phyloP scores from a whole-genome alignment of 108 stramenopile genomes.

The Conticribra guillardii region DNA sequence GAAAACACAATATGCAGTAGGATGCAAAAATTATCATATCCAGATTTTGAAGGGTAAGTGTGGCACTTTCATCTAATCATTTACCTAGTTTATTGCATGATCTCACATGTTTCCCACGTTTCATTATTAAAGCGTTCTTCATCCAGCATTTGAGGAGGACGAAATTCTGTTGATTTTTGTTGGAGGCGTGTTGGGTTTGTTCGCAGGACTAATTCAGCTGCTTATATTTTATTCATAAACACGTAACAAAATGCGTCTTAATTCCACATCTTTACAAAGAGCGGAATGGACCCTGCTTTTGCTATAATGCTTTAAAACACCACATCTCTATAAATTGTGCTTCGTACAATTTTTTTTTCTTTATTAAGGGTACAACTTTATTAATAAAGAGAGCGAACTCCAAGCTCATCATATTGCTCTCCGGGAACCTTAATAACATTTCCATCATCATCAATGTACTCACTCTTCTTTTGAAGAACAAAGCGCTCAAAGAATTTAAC shows the following conservation, averaged over 20 bases:
- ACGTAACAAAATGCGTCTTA: background rate
- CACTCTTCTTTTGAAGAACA: constrained; percentile 85
- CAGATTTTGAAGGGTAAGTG: constrained; percentile 81
- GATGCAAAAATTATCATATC: constrained; percentile 72
- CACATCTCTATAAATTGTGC: too few relatives aligned
- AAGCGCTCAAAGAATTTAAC: constrained; percentile 91
- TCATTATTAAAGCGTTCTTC: constrained; percentile 58
- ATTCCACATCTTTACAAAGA: too few relatives aligned
- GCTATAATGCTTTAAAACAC: too few relatives aligned
- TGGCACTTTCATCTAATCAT: background rate
- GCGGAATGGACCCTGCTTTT: too few relatives aligned
- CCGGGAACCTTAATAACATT: constrained; percentile 89
- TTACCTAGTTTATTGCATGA: background rate
- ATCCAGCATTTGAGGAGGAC: constrained; percentile 95
- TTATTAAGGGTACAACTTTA: too few relatives aligned
- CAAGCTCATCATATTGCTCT: constrained; percentile 83
- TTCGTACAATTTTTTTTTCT: too few relatives aligned
- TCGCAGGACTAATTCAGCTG: constrained; percentile 80
- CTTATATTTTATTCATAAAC: constrained; percentile 16
- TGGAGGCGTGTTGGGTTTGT: constrained; percentile 84
- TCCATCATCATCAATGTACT: constrained; percentile 93
- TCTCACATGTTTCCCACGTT: constrained; percentile 9
- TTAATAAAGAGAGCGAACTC: constrained; percentile 87
- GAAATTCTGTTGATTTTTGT: constrained; percentile 91
- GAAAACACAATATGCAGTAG: constrained; percentile 76